Evolutionary conservation across 352 stramenopile species (phyloP).

Genomic region (Phytopythium vexans): DNA sequence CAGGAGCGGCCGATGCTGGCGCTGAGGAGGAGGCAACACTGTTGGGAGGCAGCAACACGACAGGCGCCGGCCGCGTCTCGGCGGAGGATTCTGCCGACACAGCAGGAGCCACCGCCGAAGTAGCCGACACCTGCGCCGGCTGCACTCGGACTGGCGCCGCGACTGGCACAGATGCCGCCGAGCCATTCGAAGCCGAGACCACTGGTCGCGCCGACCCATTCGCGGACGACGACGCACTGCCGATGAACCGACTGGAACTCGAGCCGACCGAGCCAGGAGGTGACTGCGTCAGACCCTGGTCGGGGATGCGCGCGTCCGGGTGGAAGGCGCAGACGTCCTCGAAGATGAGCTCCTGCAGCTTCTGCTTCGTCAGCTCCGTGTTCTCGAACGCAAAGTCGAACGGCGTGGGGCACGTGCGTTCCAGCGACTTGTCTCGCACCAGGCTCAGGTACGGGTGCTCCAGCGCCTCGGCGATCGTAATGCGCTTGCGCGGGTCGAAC

Average conservation of each 20-base stretch:
- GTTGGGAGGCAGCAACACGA: conserved; percentile 31
- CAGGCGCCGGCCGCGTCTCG: conserved; percentile 23
- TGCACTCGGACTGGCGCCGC: not conserved
- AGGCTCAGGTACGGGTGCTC: conserved; percentile 76
- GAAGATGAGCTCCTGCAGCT: conserved; percentile 90
- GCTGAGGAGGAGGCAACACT: conserved; percentile 11
- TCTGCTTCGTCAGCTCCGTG: conserved; percentile 86
- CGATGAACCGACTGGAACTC: not conserved
- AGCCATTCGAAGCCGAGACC: too few species aligned
- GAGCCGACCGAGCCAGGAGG: not conserved
- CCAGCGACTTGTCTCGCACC: conserved; percentile 67
- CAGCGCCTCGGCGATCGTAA: conserved; percentile 76
- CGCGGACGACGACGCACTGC: too few species aligned
- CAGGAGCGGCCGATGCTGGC: conserved; percentile 12
- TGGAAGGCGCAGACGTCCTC: conserved; percentile 90
- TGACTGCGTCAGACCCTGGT: conserved; percentile 14
- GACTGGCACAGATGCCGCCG: not conserved
- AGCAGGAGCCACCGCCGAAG: not conserved
- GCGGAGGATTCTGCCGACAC: not conserved
- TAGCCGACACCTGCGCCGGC: not conserved
- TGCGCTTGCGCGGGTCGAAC: conserved; percentile 89
- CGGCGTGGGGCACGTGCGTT: conserved; percentile 72
- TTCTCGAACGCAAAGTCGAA: conserved; percentile 89
- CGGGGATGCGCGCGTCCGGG: conserved; percentile 62
- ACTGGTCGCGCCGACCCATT: too few species aligned